Base-by-base conservation (phyloP, 2,329 filamentous ascomycete genomes). In the Hypoxylon sp. region DNA sequence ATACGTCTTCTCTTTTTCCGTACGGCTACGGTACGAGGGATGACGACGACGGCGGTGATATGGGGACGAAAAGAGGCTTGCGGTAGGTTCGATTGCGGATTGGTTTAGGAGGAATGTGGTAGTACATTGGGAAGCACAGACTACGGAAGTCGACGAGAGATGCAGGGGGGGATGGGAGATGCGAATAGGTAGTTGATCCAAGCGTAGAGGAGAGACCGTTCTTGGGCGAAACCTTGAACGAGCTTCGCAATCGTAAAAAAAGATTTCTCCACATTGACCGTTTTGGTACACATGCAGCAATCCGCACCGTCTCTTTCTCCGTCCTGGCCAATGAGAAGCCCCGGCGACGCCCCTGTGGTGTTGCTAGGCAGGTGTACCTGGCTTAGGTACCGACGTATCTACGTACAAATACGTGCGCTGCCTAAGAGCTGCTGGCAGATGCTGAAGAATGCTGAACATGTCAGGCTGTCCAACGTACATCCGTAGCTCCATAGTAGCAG, bases 71-170 rank as follows among this genome's bases (percentile, higher is more conserved):
- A 21, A 29, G 58, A 56, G 33, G 63, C 57, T 52, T 60, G 56
- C 49, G 57, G 38, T 48, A 45, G 45, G 46, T 17, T 61, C 42
- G 48, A 41, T 55, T 61, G 58, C 43, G 62, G 53, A 42, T 54
- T 47, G 47, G 24, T 53, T 53, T 58, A 43, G 56, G 61, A 58
- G 58, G 43, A 63, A 65, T 61, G 63, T 65, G 58, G 63, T 62
- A 55, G 63, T 61, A 64, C 67, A 70, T 69, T 63, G 60, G 66
- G 58, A 67, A 41, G 52, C 41, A 52, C 40, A 50, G 42, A 40
- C 11, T 31, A 21, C 37, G 45, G 48, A 51, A 48, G 55, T 43
- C 58, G 55, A 62, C 55, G 56, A 42, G 37, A 45, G 45, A 52
- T 45, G 63, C 53, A 50, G 51, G 31, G 54, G 45, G 50, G 23